These are phyloP conservation scores for Polygonum aviculare DNA, from an alignment of 148 eudicot species.

Conservation along the genomic window DNA sequence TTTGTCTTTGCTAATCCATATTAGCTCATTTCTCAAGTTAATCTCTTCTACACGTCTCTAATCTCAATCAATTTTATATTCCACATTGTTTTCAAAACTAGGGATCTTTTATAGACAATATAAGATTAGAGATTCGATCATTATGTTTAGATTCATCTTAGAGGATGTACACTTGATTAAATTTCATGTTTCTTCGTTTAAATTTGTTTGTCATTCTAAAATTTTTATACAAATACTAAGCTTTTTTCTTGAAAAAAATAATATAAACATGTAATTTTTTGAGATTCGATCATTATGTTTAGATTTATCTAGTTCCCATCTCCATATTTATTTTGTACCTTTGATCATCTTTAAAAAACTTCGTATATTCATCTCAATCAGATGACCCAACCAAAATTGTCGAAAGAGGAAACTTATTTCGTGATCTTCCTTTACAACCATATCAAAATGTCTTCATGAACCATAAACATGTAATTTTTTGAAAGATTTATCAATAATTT, in stretches of 20 bases:
- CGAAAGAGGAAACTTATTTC: slow-evolving; percentile 1
- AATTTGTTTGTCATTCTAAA: no score
- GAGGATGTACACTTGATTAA: no score
- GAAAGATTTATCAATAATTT: neutral
- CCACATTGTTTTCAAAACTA: slow-evolving; percentile 10
- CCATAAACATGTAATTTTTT: neutral
- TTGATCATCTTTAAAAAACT: neutral
- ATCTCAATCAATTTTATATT: slow-evolving; percentile 5
- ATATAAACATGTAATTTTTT: no score
- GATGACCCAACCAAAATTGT: slow-evolving; percentile 6
- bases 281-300: no score
- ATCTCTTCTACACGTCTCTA: slow-evolving; percentile 6
- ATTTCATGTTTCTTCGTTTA: no score
- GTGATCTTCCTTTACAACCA: slow-evolving; percentile 3
- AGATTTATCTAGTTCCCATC: neutral
- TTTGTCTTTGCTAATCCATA: slow-evolving; percentile 21
- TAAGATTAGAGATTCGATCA: neutral
- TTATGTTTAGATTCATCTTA: neutral
- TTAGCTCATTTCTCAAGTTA: neutral
- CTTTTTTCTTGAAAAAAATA: neutral
- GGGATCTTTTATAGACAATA: neutral
- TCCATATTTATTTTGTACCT: neutral
- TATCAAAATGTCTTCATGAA: neutral
- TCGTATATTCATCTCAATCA: slow-evolving; percentile 1
- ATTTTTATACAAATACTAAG: no score